Evolutionary conservation across 2,329 filamentous ascomycete genomes (phyloP).

Genomic region (Monosporascus sp.): DNA sequence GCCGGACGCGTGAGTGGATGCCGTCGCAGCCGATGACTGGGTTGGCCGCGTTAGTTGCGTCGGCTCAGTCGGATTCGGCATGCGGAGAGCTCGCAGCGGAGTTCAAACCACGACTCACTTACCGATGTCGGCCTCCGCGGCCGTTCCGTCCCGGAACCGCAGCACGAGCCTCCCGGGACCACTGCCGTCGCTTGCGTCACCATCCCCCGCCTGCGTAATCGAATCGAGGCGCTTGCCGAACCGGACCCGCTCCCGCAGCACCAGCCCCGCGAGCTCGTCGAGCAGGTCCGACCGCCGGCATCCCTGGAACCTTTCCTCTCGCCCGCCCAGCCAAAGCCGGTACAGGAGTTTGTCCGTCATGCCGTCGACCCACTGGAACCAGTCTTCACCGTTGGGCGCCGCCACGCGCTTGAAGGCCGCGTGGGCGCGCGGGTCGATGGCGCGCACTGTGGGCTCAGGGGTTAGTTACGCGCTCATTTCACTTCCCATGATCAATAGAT

Average conservation of each 20-base stretch:
- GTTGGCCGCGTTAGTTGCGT: background rate
- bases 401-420: conserved; percentile 29
- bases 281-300: conserved; percentile 36
- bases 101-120: background rate
- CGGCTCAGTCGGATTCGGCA: background rate
- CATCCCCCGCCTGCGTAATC: conserved; percentile 12
- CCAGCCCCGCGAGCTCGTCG: conserved; percentile 30
- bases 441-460: background rate
- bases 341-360: conserved; percentile 26
- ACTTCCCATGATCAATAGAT: no score
- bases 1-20: conserved; percentile 52
- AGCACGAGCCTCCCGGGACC: conserved; percentile 20
- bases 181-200: conserved; percentile 1
- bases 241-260: conserved; percentile 21
- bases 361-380: conserved; percentile 40
- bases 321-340: conserved; percentile 26
- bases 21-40: conserved; percentile 59
- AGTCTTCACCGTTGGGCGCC: conserved; percentile 35
- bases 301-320: conserved; percentile 33
- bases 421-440: conserved; percentile 29
- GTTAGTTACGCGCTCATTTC: no score
- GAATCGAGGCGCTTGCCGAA: conserved; percentile 31
- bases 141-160: conserved; percentile 27
- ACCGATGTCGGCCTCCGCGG: conserved; percentile 29
- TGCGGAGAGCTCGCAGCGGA: no score